phyloP scores from a whole-genome alignment of 2,329 filamentous ascomycete species.

The Aspergillus eucalypticola region DNA sequence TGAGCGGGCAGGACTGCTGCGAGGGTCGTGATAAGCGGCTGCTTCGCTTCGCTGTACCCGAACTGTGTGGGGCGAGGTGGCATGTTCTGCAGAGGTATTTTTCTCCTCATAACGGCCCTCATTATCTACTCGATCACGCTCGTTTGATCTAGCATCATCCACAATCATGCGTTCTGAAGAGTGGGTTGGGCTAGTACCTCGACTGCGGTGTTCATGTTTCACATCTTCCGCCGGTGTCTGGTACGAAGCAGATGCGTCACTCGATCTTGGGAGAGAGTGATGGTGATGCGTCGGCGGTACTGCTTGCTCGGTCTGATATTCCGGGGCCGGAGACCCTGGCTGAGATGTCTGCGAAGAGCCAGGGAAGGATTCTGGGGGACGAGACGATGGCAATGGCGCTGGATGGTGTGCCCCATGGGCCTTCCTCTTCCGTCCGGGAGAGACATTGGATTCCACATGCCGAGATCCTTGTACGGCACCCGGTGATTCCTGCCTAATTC shows the following conservation, averaged over 20 bases:
- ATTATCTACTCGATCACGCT: background rate
- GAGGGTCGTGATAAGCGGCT: background rate
- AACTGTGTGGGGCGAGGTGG: slow-evolving; percentile 1
- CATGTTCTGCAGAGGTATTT: background rate
- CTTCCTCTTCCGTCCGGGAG: slow-evolving; percentile 79
- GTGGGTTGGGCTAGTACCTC: background rate
- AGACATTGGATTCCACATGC: slow-evolving; percentile 66
- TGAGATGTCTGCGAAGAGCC: slow-evolving; percentile 7
- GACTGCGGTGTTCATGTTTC: background rate
- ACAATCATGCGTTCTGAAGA: background rate
- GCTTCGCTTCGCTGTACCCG: background rate
- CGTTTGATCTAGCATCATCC: background rate
- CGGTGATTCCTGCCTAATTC: slow-evolving; percentile 57
- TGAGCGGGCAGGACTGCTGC: background rate
- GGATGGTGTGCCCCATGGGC: slow-evolving; percentile 57
- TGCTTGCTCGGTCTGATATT: background rate
- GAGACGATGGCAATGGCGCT: slow-evolving; percentile 53
- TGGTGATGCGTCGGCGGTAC: slow-evolving; percentile 6
- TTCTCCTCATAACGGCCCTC: background rate
- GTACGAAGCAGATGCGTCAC: slow-evolving; percentile 12
- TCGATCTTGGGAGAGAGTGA: slow-evolving; percentile 2
- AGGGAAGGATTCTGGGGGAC: slow-evolving; percentile 41
- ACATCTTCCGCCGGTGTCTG: slow-evolving; percentile 1
- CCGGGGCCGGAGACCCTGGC: slow-evolving; percentile 36
- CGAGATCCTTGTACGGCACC: slow-evolving; percentile 49